Evolutionary conservation across 352 stramenopile species (phyloP), one percentile per base, ranked within the genome.

Genomic region (Globisporangium uncinulatum): DNA sequence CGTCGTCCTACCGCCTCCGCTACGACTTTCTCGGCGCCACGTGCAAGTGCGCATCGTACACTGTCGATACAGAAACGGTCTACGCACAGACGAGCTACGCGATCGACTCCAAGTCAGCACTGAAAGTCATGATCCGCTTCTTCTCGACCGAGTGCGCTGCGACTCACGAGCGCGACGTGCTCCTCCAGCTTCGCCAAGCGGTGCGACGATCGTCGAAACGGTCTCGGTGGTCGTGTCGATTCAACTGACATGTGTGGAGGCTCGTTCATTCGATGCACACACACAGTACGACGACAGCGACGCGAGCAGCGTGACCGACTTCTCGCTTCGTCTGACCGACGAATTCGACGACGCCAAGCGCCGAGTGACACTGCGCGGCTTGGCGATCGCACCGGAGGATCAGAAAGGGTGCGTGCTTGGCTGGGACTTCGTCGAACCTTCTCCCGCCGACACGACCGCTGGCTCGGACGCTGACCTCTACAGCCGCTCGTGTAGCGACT

Each of bases 281-380:
- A 32, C 11, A 7, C 9, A 63, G 57, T 36, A 24, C 43, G 36
- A 37, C 6, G 56, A 55, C 15, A 32, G 21, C 44, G 37, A 43
- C 6, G 20, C 21, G 11, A n/a, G 24, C 46, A 5, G 32, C 14
- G 31, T n/a, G 9, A 52, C 56, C 4, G 57, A 71, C 21, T 82
- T 70, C 20, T 66, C 70, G 4, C 54, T 77, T n/a, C 52, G 36
- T 6, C 57, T 78, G 8, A 20, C 62, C 13, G 71, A 80, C n/a
- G 57, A 67, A 7, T 88, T 86, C 52, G 75, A 83, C 46, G 74
- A 85, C 37, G 78, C 75, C 1, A 88, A 85, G 59, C 70, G 74
- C 4, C 67, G 74, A 4, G 56, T 82, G 11, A 79, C 68, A 17
- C 45, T 83, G 13, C 67, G 67, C 6, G 74, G 57, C 14, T 56